A percentile compares a stretch with the other conserved stretches of the same genome.
Evolutionary conservation across 129 eudicot species (phyloP).

Genomic region (Gnaphalium uliginosum): DNA sequence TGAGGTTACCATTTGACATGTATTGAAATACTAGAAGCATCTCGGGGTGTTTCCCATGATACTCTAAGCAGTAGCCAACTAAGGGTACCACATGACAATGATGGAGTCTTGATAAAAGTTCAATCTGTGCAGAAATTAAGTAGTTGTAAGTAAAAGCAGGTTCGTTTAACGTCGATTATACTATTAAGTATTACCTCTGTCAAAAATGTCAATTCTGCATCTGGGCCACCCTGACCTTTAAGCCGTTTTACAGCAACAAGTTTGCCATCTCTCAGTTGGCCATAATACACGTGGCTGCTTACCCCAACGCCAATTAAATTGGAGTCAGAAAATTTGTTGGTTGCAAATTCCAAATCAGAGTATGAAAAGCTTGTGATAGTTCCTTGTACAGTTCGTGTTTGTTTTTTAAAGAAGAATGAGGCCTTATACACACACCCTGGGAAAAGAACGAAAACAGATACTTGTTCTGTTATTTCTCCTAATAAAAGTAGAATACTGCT

Average conservation of each 20-base stretch:
- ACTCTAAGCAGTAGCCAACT: slow-evolving; percentile 78
- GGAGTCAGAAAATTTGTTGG: slow-evolving; percentile 66
- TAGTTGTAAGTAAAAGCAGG: neutral
- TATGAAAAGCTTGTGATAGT: slow-evolving; percentile 63
- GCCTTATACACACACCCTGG: slow-evolving; percentile 69
- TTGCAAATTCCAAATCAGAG: slow-evolving; percentile 74
- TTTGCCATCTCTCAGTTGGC: slow-evolving; percentile 72
- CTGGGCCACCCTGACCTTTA: slow-evolving; percentile 61
- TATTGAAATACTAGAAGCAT: slow-evolving; percentile 81
- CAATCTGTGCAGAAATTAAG: slow-evolving; percentile 53
- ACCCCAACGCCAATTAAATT: slow-evolving; percentile 87
- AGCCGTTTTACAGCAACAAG: slow-evolving; percentile 84
- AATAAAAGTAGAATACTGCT: neutral
- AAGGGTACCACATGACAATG: slow-evolving; percentile 94
- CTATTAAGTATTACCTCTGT: slow-evolving; percentile 58
- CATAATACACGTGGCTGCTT: slow-evolving; percentile 88
- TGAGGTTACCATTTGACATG: slow-evolving; percentile 73
- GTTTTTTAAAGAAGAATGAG: slow-evolving; percentile 51
- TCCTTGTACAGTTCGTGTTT: slow-evolving; percentile 51
- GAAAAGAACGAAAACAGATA: slow-evolving; percentile 18
- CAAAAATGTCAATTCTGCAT: slow-evolving; percentile 60
- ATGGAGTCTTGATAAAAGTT: slow-evolving; percentile 82
- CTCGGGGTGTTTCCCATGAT: slow-evolving; percentile 64
- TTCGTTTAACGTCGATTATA: neutral
- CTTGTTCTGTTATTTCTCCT: neutral